These are phyloP conservation scores for Xylariaceae sp. DNA, from an alignment of 2,329 filamentous ascomycete genomes.

Conservation along the genomic window DNA sequence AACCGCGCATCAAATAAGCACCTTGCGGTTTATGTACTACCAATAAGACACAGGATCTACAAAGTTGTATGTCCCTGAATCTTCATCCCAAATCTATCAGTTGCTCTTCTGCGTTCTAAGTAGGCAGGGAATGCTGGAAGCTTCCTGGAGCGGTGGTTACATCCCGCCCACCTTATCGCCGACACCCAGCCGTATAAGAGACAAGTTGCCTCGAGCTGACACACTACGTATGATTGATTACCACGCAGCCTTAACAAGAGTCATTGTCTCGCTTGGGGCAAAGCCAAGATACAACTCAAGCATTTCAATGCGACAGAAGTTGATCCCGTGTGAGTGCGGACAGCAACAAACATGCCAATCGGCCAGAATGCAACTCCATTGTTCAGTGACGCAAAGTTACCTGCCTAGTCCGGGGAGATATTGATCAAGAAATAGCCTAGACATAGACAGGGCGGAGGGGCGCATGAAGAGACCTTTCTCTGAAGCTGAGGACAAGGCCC, in stretches of 20 bases:
- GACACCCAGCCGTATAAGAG: neutral
- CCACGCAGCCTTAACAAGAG: neutral
- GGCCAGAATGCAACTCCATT: slow-evolving; percentile 2
- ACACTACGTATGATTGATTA: neutral
- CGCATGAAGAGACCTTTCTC: slow-evolving; percentile 5
- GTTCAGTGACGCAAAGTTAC: slow-evolving; percentile 14
- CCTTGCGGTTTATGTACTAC: too few species aligned
- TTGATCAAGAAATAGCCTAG: neutral
- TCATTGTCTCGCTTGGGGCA: neutral
- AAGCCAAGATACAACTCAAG: neutral
- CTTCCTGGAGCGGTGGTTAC: neutral
- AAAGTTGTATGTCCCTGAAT: too few species aligned
- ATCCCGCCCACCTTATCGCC: neutral
- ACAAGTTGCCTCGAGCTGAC: neutral
- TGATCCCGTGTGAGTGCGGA: too few species aligned
- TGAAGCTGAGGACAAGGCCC: slow-evolving; percentile 17
- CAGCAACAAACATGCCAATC: neutral
- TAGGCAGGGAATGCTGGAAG: too few species aligned
- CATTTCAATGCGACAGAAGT: neutral
- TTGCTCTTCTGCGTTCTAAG: too few species aligned
- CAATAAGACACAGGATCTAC: too few species aligned
- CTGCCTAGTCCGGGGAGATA: slow-evolving; percentile 15
- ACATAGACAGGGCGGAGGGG: slow-evolving; percentile 1
- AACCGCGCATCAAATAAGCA: too few species aligned
- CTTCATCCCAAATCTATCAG: too few species aligned